Conservation (phyloP, 371 early-diverging fungal genomes). For the Apophysomyces ossiformis region DNA sequence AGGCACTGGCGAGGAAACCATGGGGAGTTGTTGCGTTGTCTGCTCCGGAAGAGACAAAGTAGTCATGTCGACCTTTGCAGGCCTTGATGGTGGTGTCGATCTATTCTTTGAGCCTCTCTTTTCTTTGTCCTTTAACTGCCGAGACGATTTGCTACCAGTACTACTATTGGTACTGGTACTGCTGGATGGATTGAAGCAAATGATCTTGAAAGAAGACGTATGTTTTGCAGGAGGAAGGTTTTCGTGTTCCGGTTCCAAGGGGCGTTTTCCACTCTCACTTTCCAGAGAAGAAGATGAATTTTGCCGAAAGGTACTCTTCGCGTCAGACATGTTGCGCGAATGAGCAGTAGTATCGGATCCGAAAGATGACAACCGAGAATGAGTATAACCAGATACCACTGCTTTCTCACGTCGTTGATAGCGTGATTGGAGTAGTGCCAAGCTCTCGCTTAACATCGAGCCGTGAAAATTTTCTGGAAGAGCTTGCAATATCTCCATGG, state of each 20-base stretch:
- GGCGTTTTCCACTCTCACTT: background rate
- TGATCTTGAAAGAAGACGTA: background rate
- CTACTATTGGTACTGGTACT: background rate
- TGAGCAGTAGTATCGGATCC: background rate
- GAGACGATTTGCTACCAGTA: background rate
- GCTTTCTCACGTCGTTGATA: conserved; percentile 13
- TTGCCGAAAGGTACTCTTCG: background rate
- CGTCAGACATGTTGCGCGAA: background rate
- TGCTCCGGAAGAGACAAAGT: background rate
- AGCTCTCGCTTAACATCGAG: conserved; percentile 14
- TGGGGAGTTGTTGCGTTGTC: background rate
- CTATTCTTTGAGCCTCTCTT: background rate
- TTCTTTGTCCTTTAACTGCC: background rate
- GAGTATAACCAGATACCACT: conserved; percentile 14
- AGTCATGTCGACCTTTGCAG: background rate
- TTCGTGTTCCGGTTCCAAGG: background rate
- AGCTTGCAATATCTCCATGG: background rate
- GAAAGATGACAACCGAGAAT: background rate
- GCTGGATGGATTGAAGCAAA: background rate
- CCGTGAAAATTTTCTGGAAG: background rate
- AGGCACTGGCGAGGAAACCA: background rate
- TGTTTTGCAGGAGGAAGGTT: background rate
- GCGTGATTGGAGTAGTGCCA: background rate
- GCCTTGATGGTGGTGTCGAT: background rate
- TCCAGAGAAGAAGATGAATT: background rate